phyloP scores from a whole-genome alignment of 805 yeast genomes.

The Candida manassasensis region DNA sequence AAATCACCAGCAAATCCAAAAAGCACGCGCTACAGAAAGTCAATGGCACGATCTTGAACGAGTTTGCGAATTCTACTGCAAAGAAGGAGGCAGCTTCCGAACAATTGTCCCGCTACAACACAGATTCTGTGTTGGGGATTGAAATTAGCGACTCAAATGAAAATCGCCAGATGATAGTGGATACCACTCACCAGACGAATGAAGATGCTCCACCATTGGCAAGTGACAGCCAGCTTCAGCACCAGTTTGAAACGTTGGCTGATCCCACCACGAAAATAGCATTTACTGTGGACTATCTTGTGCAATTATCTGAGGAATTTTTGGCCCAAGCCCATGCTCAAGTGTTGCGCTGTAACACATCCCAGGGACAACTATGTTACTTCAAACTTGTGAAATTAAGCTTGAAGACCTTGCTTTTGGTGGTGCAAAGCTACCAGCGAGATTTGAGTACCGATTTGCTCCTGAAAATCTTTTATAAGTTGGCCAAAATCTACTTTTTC shows the following conservation, averaged over 20 bases:
- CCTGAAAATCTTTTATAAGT: slow-evolving; percentile 27
- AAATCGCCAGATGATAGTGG: too few species aligned
- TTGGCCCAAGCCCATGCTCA: slow-evolving; percentile 18
- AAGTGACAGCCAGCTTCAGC: too few species aligned
- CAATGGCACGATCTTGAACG: neutral
- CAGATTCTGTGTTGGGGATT: neutral
- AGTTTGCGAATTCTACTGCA: neutral
- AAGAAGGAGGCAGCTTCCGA: neutral
- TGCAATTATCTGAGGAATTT: slow-evolving; percentile 18
- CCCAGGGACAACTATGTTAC: slow-evolving; percentile 19
- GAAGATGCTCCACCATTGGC: too few species aligned
- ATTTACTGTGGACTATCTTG: slow-evolving; percentile 10
- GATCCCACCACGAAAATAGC: slow-evolving; percentile 3
- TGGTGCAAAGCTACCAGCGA: slow-evolving; percentile 24
- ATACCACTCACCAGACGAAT: too few species aligned
- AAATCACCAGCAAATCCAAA: too few species aligned
- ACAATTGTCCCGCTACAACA: neutral
- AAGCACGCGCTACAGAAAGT: neutral
- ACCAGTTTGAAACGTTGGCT: slow-evolving; percentile 1
- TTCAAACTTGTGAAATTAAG: slow-evolving; percentile 29
- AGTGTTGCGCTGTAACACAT: slow-evolving; percentile 13
- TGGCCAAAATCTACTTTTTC: slow-evolving; percentile 32
- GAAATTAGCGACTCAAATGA: neutral
- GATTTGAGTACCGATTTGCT: slow-evolving; percentile 27
- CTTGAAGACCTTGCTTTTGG: slow-evolving; percentile 31